Evolutionary conservation across 352 stramenopile genomes (phyloP).

Genomic region (Phytophthora palmivora): DNA sequence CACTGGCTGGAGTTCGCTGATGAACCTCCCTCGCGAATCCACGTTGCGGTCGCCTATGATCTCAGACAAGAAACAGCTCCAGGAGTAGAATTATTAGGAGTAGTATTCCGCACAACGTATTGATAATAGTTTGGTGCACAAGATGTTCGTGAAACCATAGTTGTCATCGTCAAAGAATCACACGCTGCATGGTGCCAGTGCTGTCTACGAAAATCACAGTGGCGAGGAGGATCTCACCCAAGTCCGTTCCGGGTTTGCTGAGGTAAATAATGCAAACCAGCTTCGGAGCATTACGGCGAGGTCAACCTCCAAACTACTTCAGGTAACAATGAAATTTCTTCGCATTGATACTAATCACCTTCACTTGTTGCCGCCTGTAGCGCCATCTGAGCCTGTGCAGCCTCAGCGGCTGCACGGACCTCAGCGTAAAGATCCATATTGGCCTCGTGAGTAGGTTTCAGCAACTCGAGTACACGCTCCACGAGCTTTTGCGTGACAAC

Average conservation of each 20-base stretch:
- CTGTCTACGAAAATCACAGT: no score
- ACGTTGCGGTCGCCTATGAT: constrained; percentile 59
- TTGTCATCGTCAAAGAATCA: no score
- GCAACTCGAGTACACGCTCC: constrained; percentile 65
- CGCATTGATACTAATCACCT: constrained; percentile 10
- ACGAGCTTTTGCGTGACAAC: constrained; percentile 69
- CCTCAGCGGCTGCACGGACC: constrained; percentile 42
- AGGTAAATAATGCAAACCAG: no score
- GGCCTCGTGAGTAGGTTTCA: constrained; percentile 54
- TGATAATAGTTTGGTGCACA: no score
- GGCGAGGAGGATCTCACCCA: no score
- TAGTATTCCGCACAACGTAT: neutral
- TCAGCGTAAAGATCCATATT: constrained; percentile 79
- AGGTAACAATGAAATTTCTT: neutral
- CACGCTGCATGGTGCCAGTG: no score
- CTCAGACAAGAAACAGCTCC: constrained; percentile 57
- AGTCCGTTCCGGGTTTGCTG: no score
- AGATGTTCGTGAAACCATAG: no score
- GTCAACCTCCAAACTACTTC: no score
- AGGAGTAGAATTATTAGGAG: constrained; percentile 31
- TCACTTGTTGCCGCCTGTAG: constrained; percentile 16
- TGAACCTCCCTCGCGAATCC: constrained; percentile 59
- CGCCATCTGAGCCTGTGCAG: constrained; percentile 42
- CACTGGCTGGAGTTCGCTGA: constrained; percentile 62
- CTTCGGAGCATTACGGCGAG: no score